Evolutionary conservation across 2,329 filamentous ascomycete genomes (phyloP), one percentile per base, ranked within the genome.

Genomic region (Botrytis fragariae): DNA sequence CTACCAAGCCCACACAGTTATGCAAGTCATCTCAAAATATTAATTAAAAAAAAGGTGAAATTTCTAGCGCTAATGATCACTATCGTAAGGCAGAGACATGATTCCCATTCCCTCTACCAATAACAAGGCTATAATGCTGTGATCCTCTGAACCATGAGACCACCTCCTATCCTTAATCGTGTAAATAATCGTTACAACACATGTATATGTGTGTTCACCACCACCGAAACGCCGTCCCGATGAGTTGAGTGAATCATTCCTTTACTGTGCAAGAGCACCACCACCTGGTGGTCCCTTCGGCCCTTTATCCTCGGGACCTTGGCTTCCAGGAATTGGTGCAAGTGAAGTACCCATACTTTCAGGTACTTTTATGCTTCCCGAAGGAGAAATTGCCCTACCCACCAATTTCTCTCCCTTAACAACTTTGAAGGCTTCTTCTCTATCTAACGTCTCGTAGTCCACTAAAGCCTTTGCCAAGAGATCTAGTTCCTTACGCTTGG

Each of bases 401-500:
- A 90, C 86, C 54, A 99, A 85, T 80, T 92, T 91, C 84, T 98
- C 94, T 51, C 96, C 96, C 70, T 89, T 89, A 76, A 99, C 91
- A 9, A 98, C 93, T 85, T 92, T 93, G 82, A 95, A 90, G 76
- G 98, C 97, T 82, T 99, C 96, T 4, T 92, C 90, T 82, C 92
- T 93, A 82, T 92, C 92, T 69, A 99, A 84, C 0, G 94, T 98
- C 85, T 99, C 96, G 82, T 98, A 98, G 82, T 98, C 91, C 48
- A 99, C 90, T 16, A 99, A 87, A 9, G 95, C 96, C 80, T 95
- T 91, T 42, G 96, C 95, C 16, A 99, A 85, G 18, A 93, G 86
- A 79, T 99, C 95, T 12, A 99, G 87, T 82, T 97, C 95, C 74
- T 92, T 91, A 72, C 94, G 90, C 81, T 92, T 93, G 51, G 89